A percentile compares a stretch with the other conserved stretches of the same genome.
These are phyloP conservation scores for Suhomyces yuchorum DNA, from an alignment of 1,139 yeast species.

Conservation along the genomic window DNA sequence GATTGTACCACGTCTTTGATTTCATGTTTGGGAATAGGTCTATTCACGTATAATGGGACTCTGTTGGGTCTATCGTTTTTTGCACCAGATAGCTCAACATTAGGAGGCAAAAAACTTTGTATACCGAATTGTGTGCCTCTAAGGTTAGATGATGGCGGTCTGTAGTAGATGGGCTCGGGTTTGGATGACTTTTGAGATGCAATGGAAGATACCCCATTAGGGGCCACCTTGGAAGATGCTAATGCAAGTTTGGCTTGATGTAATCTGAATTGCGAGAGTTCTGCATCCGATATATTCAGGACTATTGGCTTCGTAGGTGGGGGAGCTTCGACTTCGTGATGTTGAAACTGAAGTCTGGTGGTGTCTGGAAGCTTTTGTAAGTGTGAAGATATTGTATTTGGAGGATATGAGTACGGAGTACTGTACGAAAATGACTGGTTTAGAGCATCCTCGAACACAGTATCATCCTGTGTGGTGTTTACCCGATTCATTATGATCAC, in stretches of 20 bases:
- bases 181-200: conserved; percentile 9
- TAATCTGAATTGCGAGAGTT: conserved; percentile 15
- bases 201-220: conserved; percentile 4
- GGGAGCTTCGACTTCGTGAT: conserved; percentile 3
- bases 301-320: conserved; percentile 1
- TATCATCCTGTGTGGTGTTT: conserved; percentile 11
- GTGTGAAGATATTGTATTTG: conserved; percentile 3
- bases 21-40: neutral
- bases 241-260: conserved; percentile 22
- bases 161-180: conserved; percentile 33
- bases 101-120: conserved; percentile 35
- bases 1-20: conserved; percentile 3
- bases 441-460: conserved; percentile 21
- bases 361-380: conserved; percentile 14
- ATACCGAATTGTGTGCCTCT: conserved; percentile 34
- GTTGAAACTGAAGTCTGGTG: conserved; percentile 11
- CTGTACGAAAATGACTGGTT: conserved; percentile 13
- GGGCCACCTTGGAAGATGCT: conserved; percentile 8
- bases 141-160: conserved; percentile 36
- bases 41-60: conserved; percentile 14
- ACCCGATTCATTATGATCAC: neutral
- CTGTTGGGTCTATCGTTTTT: conserved; percentile 6
- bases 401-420: neutral
- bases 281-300: conserved; percentile 3
- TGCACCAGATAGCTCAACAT: conserved; percentile 9